Conservation (phyloP, 148 eudicot genomes). For the Amaranthus cruentus region DNA sequence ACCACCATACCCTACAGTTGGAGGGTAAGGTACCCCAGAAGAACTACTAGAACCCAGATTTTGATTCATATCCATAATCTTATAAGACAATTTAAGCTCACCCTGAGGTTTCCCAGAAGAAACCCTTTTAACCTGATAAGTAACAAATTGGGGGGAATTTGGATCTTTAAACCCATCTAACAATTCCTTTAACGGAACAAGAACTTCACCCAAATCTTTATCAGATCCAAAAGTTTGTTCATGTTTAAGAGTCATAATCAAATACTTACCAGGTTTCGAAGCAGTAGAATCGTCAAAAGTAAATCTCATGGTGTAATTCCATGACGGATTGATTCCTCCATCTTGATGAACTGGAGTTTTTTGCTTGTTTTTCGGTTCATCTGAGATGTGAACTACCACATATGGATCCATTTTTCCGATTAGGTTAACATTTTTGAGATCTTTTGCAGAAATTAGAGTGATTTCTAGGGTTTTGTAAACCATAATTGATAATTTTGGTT, state of each 20-base stretch:
- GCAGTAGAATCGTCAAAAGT: conserved; percentile 30
- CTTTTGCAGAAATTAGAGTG: conserved; percentile 40
- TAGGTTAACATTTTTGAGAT: conserved; percentile 44
- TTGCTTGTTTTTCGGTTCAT: conserved; percentile 37
- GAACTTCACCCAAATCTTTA: conserved; percentile 46
- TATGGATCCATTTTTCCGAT: conserved; percentile 49
- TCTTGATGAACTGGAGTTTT: conserved; percentile 44
- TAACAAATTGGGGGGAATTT: conserved; percentile 11
- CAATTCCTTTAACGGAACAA: conserved; percentile 36
- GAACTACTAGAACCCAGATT: background rate
- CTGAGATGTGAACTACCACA: conserved; percentile 28
- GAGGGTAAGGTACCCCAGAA: conserved; percentile 9
- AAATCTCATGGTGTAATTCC: conserved; percentile 43
- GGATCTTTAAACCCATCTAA: conserved; percentile 26
- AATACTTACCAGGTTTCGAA: conserved; percentile 1
- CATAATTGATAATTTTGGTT: conserved; percentile 8
- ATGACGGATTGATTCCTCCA: conserved; percentile 38
- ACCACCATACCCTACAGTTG: conserved; percentile 10
- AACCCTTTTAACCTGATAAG: conserved; percentile 34
- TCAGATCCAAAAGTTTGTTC: conserved; percentile 38
- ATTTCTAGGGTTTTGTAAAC: conserved; percentile 34
- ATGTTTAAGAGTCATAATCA: conserved; percentile 31
- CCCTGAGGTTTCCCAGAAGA: conserved; percentile 29
- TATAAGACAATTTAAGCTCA: conserved; percentile 32
- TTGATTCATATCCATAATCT: conserved; percentile 18